A percentile compares a stretch with the other conserved stretches of the same genome.
Evolutionary conservation across 495 filamentous ascomycete species (phyloP).

Genomic region (Trichocladium uniseriatum): DNA sequence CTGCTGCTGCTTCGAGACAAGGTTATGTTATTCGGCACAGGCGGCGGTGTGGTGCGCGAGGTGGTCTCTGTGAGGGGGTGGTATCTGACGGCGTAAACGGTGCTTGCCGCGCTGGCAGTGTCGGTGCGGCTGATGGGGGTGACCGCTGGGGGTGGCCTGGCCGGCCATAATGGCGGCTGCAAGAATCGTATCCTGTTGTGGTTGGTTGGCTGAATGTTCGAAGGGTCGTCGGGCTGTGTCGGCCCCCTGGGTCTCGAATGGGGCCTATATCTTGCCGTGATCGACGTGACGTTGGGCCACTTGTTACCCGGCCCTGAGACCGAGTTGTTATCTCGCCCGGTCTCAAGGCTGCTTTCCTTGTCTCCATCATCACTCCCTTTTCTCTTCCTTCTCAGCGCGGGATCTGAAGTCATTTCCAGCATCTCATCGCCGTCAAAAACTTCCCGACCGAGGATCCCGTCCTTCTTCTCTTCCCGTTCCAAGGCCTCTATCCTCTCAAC

Average conservation of each 20-base stretch:
- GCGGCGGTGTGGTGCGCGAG: conserved; percentile 32
- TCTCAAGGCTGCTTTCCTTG: conserved; percentile 12
- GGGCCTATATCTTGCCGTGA: conserved; percentile 34
- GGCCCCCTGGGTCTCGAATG: conserved; percentile 19
- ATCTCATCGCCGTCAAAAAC: conserved; percentile 97
- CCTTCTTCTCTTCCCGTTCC: conserved; percentile 91
- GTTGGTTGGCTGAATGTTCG: conserved; percentile 19
- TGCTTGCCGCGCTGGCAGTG: conserved; percentile 60
- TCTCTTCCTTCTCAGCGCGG: conserved; percentile 29
- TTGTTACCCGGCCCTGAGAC: conserved; percentile 27
- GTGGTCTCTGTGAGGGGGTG: conserved; percentile 66
- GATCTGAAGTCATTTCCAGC: conserved; percentile 57
- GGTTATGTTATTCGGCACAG: conserved; percentile 22
- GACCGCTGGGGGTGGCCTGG: conserved; percentile 52
- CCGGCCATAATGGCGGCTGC: conserved; percentile 44
- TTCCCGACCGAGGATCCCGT: conserved; percentile 87
- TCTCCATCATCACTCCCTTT: conserved; percentile 24
- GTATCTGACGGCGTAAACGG: conserved; percentile 76
- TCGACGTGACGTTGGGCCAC: conserved; percentile 40
- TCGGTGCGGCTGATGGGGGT: conserved; percentile 73
- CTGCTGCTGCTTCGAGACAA: conserved; percentile 28
- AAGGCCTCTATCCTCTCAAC: conserved; percentile 96
- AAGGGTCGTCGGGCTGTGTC: conserved; percentile 14
- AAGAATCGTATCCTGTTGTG: conserved; percentile 30
- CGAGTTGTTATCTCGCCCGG: conserved; percentile 13